These are phyloP conservation scores for Hypsizygus ulmarius DNA, from an alignment of 1,284 basidiomycete genomes.

Conservation along the genomic window DNA sequence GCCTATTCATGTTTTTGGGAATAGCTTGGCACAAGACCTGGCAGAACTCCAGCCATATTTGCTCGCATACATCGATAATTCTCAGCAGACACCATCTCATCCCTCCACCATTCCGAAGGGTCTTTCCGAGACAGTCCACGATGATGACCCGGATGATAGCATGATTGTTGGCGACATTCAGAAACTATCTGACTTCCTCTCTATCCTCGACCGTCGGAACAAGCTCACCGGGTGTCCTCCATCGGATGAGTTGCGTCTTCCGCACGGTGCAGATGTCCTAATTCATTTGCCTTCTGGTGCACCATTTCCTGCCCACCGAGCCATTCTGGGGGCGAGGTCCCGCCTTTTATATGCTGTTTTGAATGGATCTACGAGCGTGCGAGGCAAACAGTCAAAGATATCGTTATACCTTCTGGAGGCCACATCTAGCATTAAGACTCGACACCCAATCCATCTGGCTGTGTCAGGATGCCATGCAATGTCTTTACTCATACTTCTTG, in stretches of 20 bases:
- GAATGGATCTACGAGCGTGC: slow-evolving; percentile 26
- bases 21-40: slow-evolving; percentile 68
- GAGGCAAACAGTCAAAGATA: slow-evolving; percentile 33
- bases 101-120: neutral
- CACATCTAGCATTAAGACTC: neutral
- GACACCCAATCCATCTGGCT: slow-evolving; percentile 7
- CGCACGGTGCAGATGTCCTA: slow-evolving; percentile 64
- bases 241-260: slow-evolving; percentile 17
- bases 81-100: too few species aligned
- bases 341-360: slow-evolving; percentile 47
- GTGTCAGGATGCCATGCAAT: slow-evolving; percentile 59
- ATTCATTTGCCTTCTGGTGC: slow-evolving; percentile 41
- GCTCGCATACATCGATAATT: slow-evolving; percentile 17
- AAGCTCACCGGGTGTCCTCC: slow-evolving; percentile 23
- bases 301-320: slow-evolving; percentile 64
- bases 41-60: slow-evolving; percentile 60
- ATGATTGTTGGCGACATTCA: neutral
- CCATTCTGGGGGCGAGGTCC: slow-evolving; percentile 65
- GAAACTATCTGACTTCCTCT: slow-evolving; percentile 25
- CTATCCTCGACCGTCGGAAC: slow-evolving; percentile 35
- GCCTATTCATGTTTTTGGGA: slow-evolving; percentile 59
- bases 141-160: slow-evolving; percentile 20
- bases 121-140: slow-evolving; percentile 20
- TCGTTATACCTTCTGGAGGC: slow-evolving; percentile 27
- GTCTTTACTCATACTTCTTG: slow-evolving; percentile 74